Conservation (phyloP, 2,329 filamentous ascomycete species). For the Aspergillus sp. region DNA sequence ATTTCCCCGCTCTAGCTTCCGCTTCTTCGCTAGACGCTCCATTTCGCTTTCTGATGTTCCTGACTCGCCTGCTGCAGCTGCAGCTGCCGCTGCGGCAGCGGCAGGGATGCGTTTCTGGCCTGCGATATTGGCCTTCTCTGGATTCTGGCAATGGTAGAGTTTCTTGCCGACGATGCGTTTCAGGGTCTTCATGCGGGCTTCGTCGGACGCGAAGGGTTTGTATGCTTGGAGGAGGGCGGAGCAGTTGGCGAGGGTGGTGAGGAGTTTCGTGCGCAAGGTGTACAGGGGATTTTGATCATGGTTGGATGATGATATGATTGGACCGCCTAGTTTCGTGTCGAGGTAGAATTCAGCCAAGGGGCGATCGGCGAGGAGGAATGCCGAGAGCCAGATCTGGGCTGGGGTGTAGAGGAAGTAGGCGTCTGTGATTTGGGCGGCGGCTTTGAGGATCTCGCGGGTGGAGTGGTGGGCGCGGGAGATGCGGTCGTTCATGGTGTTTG, state of each 20-base stretch:
- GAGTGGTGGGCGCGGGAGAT: constrained; percentile 67
- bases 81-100: constrained; percentile 26
- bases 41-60: constrained; percentile 38
- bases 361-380: constrained; percentile 72
- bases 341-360: constrained; percentile 49
- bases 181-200: constrained; percentile 45
- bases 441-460: constrained; percentile 73
- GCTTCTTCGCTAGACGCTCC: constrained; percentile 43
- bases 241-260: constrained; percentile 42
- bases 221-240: constrained; percentile 43
- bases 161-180: constrained; percentile 53
- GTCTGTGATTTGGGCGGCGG: constrained; percentile 82
- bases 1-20: constrained; percentile 37
- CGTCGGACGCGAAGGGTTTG: constrained; percentile 39
- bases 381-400: constrained; percentile 86
- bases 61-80: constrained; percentile 20
- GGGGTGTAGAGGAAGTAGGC: constrained; percentile 97
- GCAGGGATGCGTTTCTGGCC: constrained; percentile 46
- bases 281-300: constrained; percentile 26
- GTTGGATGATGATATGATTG: constrained; percentile 9
- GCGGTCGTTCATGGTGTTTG: constrained; percentile 44
- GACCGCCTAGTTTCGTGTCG: constrained; percentile 43
- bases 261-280: constrained; percentile 40
- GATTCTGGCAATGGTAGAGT: constrained; percentile 51
- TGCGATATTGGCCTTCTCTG: constrained; percentile 48